Evolutionary conservation across 2,329 filamentous ascomycete species (phyloP).

Genomic region (Paramyrothecium roridum): DNA sequence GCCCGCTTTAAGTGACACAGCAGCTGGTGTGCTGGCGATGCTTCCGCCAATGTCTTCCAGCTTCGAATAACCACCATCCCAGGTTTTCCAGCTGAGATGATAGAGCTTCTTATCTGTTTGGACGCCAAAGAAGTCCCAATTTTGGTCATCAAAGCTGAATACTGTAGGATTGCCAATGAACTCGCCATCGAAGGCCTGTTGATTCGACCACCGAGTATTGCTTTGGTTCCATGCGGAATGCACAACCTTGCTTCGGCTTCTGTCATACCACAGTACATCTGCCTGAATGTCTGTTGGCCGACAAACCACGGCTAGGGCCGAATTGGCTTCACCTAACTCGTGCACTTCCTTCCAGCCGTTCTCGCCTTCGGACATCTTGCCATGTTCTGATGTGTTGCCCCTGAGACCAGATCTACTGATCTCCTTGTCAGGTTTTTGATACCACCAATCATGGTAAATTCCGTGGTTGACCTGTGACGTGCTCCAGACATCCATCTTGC

Average conservation of each 20-base stretch:
- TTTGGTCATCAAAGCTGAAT: neutral
- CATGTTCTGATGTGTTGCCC: neutral
- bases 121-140: neutral
- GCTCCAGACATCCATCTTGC: neutral
- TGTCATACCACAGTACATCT: neutral
- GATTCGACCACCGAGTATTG: neutral
- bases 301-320: neutral
- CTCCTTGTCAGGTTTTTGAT: neutral
- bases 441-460: neutral
- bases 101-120: neutral
- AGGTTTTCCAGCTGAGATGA: neutral
- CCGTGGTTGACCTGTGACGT: neutral
- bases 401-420: neutral
- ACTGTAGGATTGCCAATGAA: neutral
- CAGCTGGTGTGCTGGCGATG: neutral
- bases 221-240: neutral
- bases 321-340: neutral
- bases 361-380: neutral
- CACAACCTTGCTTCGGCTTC: neutral
- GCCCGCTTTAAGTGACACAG: neutral
- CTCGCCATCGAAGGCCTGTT: neutral
- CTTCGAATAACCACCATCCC: neutral
- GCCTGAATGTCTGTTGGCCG: neutral
- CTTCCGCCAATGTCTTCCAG: neutral
- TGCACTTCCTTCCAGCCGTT: neutral